Conservation (phyloP, 495 filamentous ascomycete genomes). For the Thozetella sp. region DNA sequence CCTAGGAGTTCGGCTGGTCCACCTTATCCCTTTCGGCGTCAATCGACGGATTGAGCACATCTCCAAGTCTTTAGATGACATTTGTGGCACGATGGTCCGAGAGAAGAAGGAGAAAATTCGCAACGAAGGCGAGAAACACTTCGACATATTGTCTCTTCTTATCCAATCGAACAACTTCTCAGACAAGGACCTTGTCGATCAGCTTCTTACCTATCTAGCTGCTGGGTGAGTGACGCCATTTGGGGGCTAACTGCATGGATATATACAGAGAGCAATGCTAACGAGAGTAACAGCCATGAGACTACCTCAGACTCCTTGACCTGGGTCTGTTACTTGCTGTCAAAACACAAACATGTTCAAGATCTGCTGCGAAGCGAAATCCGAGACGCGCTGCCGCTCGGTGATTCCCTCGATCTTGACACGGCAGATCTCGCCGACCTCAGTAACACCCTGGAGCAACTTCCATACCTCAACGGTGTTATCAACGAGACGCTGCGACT, state of each 20-base stretch:
- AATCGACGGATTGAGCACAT: constrained; percentile 60
- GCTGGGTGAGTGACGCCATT: constrained; percentile 37
- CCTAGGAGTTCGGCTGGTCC: constrained; percentile 42
- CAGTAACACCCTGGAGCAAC: constrained; percentile 42
- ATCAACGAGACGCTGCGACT: constrained; percentile 42
- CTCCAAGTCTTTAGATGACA: constrained; percentile 54
- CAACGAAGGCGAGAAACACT: constrained; percentile 46
- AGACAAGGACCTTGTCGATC: constrained; percentile 80
- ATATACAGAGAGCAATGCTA: too few relatives aligned
- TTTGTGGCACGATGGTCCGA: constrained; percentile 64
- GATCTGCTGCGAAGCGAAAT: constrained; percentile 44
- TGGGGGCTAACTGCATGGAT: not conserved
- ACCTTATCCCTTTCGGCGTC: constrained; percentile 59
- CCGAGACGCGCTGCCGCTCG: constrained; percentile 54
- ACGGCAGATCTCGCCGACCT: too few relatives aligned
- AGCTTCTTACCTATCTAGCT: constrained; percentile 89
- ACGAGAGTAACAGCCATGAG: constrained; percentile 74
- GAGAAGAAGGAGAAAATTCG: constrained; percentile 63
- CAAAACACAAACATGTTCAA: constrained; percentile 42
- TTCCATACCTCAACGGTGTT: constrained; percentile 51
- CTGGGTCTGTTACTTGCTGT: constrained; percentile 50
- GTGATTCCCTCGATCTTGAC: constrained; percentile 29
- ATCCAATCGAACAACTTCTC: constrained; percentile 72
- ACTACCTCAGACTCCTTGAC: constrained; percentile 52
- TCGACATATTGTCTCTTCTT: constrained; percentile 82